A percentile compares a stretch with the other conserved stretches of the same genome.
Conservation (phyloP, 805 yeast genomes). For the Lipomyces oligophaga region DNA sequence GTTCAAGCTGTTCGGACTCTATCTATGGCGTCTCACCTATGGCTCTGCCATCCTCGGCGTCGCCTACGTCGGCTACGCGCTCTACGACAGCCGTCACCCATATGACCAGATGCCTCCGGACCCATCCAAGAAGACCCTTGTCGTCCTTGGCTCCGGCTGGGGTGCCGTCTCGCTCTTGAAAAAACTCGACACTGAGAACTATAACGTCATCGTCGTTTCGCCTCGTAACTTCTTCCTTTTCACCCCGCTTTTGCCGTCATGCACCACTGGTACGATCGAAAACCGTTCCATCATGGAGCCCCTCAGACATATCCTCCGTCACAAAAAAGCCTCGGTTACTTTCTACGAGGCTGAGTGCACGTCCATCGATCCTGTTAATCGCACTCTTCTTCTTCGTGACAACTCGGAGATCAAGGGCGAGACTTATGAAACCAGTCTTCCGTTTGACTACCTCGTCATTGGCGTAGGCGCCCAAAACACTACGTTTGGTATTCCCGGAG, state of each 20-base stretch:
- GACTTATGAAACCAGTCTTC: conserved; percentile 45
- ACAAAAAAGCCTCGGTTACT: conserved; percentile 66
- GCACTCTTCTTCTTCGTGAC: conserved; percentile 52
- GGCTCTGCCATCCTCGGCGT: conserved; percentile 19
- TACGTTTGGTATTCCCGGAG: conserved; percentile 94
- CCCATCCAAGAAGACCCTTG: conserved; percentile 65
- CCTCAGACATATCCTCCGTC: conserved; percentile 78
- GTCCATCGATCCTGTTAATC: conserved; percentile 68
- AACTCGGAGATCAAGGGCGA: conserved; percentile 35
- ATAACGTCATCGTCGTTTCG: conserved; percentile 84
- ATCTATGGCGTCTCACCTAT: conserved; percentile 22
- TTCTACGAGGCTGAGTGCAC: conserved; percentile 91
- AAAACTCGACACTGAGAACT: conserved; percentile 77
- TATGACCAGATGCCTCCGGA: conserved; percentile 45
- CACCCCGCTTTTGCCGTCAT: conserved; percentile 93
- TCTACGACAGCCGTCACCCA: conserved; percentile 40
- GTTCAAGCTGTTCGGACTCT: conserved; percentile 7
- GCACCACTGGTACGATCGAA: conserved; percentile 89
- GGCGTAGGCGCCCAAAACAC: conserved; percentile 96
- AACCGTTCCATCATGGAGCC: conserved; percentile 90
- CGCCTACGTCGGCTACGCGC: conserved; percentile 28
- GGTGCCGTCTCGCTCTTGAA: conserved; percentile 83
- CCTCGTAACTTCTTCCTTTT: conserved; percentile 91
- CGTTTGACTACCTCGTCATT: conserved; percentile 80
- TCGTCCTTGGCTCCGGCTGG: conserved; percentile 84